These are phyloP conservation scores for Yarrowia bubula DNA, from an alignment of 805 yeast genomes.

Conservation along the genomic window DNA sequence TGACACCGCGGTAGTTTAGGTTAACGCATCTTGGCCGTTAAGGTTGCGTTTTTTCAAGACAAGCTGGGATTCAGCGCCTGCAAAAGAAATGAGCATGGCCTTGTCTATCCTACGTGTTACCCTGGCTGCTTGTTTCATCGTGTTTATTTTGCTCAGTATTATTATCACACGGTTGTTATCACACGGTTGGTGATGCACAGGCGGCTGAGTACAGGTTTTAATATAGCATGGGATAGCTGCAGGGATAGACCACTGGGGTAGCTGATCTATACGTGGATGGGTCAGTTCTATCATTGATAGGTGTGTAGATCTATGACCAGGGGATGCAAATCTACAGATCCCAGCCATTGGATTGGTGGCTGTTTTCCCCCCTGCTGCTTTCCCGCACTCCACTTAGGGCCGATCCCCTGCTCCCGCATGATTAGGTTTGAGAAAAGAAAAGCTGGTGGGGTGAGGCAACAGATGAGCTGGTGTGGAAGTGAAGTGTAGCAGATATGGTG, in stretches of 20 bases:
- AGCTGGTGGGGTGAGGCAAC: too few relatives aligned
- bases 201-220: too few relatives aligned
- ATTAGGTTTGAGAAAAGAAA: too few relatives aligned
- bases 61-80: not conserved
- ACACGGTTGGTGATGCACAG: too few relatives aligned
- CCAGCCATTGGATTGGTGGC: too few relatives aligned
- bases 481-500: too few relatives aligned
- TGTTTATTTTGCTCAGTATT: not conserved
- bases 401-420: constrained; percentile 23
- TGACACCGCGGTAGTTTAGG: not conserved
- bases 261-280: not conserved
- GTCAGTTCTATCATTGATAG: not conserved
- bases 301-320: not conserved
- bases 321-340: too few relatives aligned
- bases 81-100: not conserved
- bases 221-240: too few relatives aligned
- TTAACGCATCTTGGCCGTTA: not conserved
- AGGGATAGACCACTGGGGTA: not conserved
- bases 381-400: constrained; percentile 5
- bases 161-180: too few relatives aligned
- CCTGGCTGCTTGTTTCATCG: constrained; percentile 20
- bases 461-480: too few relatives aligned
- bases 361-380: constrained; percentile 13
- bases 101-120: not conserved
- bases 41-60: not conserved